phyloP scores from a whole-genome alignment of 2,329 filamentous ascomycete species.

The Sporothrix dimorphospora region DNA sequence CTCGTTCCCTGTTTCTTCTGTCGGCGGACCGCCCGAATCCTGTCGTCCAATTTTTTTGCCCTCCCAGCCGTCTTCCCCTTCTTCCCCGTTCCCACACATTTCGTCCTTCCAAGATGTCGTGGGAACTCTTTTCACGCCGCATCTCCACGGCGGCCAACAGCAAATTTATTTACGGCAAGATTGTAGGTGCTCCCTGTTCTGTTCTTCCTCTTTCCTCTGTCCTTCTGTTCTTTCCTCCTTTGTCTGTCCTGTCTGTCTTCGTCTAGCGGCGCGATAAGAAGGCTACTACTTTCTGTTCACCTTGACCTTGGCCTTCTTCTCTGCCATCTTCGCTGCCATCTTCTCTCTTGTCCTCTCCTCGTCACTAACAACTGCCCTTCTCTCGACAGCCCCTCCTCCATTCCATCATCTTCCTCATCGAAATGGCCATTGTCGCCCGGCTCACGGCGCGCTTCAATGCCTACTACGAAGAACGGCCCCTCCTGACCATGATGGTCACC shows the following conservation, averaged over 20 bases:
- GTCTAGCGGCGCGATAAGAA: background rate
- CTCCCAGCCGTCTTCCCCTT: background rate
- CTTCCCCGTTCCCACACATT: background rate
- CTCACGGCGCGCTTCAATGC: constrained; percentile 86
- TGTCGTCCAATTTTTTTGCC: background rate
- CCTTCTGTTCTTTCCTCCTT: too few relatives aligned
- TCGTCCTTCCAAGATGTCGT: constrained; percentile 50
- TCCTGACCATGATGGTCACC: constrained; percentile 98
- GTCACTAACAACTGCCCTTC: background rate
- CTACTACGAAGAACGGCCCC: constrained; percentile 90
- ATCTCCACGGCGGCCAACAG: constrained; percentile 68
- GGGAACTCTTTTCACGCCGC: constrained; percentile 63
- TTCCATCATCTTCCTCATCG: constrained; percentile 79
- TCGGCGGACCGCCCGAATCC: background rate
- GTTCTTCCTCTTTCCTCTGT: constrained; percentile 4
- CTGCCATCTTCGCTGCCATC: background rate
- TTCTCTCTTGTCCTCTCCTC: background rate
- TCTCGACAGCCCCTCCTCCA: constrained; percentile 78
- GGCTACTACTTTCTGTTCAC: background rate
- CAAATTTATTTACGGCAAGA: constrained; percentile 72
- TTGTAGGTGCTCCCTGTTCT: constrained; percentile 58
- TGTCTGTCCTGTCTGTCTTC: background rate
- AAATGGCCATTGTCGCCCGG: constrained; percentile 83
- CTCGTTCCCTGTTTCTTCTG: background rate
- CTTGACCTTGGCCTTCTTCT: background rate